Base-by-base conservation (phyloP, 2,329 filamentous ascomycete species). In the Stemphylium lycopersici region DNA sequence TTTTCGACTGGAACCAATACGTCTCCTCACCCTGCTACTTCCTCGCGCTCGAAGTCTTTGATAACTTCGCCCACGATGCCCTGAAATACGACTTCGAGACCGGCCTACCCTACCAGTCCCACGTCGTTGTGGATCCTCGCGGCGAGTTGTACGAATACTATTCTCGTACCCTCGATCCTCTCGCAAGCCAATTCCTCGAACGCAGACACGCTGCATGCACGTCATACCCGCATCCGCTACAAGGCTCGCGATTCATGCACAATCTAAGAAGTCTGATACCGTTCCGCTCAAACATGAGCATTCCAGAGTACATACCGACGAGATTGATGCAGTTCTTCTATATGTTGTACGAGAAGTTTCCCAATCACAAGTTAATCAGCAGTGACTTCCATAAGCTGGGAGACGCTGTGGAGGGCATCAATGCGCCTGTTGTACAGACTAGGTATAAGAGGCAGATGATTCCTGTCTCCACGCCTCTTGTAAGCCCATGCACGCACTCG, bases 91-190 rank as follows among this genome's bases (percentile, higher is more conserved):
- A 98, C 76, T 82, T 89, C 10, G 77, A 82, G 56, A 96, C 92
- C 10, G 90, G 91, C 72, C 81, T 89, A 62, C 90, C 93, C 0
- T 83, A 96, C 49, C 96, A 99, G 78, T 92, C 91, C 44, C 88
- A 88, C 58, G 93, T 98, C 12, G 82, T 99, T 34, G 88, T 99
- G 69, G 91, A 96, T 72, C 82, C 80, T 7, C 81, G 87, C 37
- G 93, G 93, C 69, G 93, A 98, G 70, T 95, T 99, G 70, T 93
- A 90, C 80, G 95, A 98, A 77, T 97, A 96, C 78, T 98, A 96
- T 81, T 85, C 87, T 31, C 87, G 84, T 11, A 80, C 84, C 2
- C 82, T 98, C 38, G 95, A 99, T 70, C 90, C 92, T 6, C 81
- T 96, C 7, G 92, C 90, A 0, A 83, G 87, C 4, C 87, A 93